Evolutionary conservation across 148 eudicot species (phyloP).

Genomic region (Dianthus caryophyllus): DNA sequence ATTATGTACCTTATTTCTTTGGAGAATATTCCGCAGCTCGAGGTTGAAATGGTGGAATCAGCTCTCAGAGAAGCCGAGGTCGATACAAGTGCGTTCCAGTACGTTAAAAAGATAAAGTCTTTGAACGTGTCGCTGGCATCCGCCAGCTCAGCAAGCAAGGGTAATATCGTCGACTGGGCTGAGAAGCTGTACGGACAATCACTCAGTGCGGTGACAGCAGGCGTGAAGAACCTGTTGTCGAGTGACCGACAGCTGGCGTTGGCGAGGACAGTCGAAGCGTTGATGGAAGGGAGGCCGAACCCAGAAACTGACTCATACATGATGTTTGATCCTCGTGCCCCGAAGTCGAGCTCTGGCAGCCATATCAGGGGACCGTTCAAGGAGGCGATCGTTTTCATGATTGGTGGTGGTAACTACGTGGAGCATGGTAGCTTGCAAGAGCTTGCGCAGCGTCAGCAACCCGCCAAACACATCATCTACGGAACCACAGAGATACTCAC

Average conservation of each 20-base stretch:
- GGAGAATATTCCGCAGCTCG: conserved; percentile 66
- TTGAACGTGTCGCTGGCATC: conserved; percentile 79
- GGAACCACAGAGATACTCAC: conserved; percentile 82
- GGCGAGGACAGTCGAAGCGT: conserved; percentile 84
- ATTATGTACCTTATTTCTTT: conserved; percentile 81
- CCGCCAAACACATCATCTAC: conserved; percentile 62
- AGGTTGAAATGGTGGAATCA: conserved; percentile 77
- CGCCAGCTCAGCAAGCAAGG: conserved; percentile 71
- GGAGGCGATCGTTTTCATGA: conserved; percentile 96
- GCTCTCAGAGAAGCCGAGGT: conserved; percentile 82
- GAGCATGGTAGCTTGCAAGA: conserved; percentile 92
- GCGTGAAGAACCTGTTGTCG: conserved; percentile 81
- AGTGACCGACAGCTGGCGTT: conserved; percentile 79
- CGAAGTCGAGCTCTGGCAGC: conserved; percentile 77
- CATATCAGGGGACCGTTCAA: conserved; percentile 88
- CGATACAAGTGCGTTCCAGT: conserved; percentile 90
- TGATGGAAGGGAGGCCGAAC: conserved; percentile 93
- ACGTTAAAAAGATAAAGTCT: conserved; percentile 88
- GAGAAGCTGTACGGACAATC: conserved; percentile 92
- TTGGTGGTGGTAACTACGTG: conserved; percentile 95
- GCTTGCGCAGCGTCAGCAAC: conserved; percentile 68
- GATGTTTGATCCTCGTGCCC: conserved; percentile 91
- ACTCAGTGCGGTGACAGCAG: conserved; percentile 89
- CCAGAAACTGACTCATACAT: conserved; percentile 84
- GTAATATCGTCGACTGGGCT: conserved; percentile 94